Conservation (phyloP, 495 filamentous ascomycete genomes). For the Podospora tetraspora region DNA sequence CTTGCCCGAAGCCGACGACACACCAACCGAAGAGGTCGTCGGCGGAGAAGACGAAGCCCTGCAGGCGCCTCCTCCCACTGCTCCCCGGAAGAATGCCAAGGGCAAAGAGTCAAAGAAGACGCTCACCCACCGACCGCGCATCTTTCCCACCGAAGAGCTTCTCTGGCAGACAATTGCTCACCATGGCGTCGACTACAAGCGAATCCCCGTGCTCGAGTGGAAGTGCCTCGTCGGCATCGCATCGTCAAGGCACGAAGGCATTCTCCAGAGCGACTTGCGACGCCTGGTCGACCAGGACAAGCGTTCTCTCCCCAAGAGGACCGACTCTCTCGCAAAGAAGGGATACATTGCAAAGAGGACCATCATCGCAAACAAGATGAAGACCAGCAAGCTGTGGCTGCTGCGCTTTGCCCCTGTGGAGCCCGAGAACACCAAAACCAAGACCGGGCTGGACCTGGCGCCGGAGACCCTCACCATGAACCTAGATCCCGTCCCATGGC, state of each 20-base stretch:
- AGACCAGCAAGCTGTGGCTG: conserved; percentile 65
- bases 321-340: conserved; percentile 63
- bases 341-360: conserved; percentile 82
- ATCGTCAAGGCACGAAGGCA: conserved; percentile 60
- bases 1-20: conserved; percentile 31
- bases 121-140: conserved; percentile 28
- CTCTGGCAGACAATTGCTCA: conserved; percentile 77
- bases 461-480: conserved; percentile 35
- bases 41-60: background rate
- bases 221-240: conserved; percentile 74
- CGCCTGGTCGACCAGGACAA: conserved; percentile 79
- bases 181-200: conserved; percentile 68
- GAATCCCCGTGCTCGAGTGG: conserved; percentile 64
- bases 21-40: conserved; percentile 2
- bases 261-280: conserved; percentile 74
- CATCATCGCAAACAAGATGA: conserved; percentile 55
- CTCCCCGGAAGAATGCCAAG: background rate
- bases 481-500: conserved; percentile 43
- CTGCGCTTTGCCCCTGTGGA: conserved; percentile 50
- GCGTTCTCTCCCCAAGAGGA: conserved; percentile 77
- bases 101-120: conserved; percentile 20
- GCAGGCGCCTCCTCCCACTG: background rate
- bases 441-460: conserved; percentile 28
- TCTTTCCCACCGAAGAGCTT: conserved; percentile 39
- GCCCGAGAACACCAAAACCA: conserved; percentile 32